A percentile compares a stretch with the other conserved stretches of the same genome.
These are phyloP conservation scores for Stephania japonica DNA, from an alignment of 164 flowering plant genomes.

Conservation along the genomic window DNA sequence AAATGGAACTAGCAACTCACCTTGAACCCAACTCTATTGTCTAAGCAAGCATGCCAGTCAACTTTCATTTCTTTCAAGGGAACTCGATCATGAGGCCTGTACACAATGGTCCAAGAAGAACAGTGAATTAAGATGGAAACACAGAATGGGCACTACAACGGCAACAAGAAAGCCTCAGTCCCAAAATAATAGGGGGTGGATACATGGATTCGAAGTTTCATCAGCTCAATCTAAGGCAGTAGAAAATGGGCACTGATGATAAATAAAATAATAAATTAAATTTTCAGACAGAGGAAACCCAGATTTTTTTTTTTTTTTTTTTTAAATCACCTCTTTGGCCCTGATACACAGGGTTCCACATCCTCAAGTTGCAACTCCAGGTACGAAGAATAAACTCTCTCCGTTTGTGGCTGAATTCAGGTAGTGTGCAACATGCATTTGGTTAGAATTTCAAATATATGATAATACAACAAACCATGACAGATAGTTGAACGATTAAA, in stretches of 20 bases:
- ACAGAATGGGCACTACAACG: background rate
- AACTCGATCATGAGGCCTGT: conserved; percentile 92
- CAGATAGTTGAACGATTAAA: background rate
- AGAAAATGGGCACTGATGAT: background rate
- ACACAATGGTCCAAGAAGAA: conserved; percentile 7
- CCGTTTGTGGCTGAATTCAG: conserved; percentile 64
- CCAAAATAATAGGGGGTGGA: no score
- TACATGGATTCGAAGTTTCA: no score
- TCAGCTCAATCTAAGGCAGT: no score
- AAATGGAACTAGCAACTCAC: conserved; percentile 23
- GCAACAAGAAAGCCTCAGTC: no score
- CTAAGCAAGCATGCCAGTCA: conserved; percentile 91
- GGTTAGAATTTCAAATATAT: conserved; percentile 4
- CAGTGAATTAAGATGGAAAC: background rate
- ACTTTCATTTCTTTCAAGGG: conserved; percentile 80
- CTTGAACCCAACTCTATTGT: conserved; percentile 90
- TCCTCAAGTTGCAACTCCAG: conserved; percentile 59
- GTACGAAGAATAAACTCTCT: conserved; percentile 77
- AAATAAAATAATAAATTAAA: background rate
- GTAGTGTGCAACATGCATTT: conserved; percentile 14
- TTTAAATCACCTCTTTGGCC: conserved; percentile 70
- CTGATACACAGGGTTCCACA: conserved; percentile 91
- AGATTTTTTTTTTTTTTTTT: background rate
- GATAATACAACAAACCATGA: background rate
- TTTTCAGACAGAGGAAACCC: background rate